Evolutionary conservation across 2,329 filamentous ascomycete genomes (phyloP).

Genomic region (Aspergillus chevalieri): DNA sequence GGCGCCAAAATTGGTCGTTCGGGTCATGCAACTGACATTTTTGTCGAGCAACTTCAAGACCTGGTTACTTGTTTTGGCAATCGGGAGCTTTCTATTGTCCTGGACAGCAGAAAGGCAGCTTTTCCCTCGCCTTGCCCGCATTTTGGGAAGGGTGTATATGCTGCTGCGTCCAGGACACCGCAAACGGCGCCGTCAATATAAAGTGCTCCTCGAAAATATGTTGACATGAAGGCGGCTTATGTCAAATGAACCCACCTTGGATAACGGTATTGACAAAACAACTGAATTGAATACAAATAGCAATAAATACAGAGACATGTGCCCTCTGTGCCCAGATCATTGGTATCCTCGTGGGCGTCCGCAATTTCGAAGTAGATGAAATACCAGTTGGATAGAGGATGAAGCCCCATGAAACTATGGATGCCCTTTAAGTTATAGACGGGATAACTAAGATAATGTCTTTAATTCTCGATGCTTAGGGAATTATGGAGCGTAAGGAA

Average conservation of each 20-base stretch:
- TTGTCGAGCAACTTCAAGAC: conserved; percentile 67
- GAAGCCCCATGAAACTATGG: no score
- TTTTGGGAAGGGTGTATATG: conserved; percentile 58
- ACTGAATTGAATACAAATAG: neutral
- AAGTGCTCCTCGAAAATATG: conserved; percentile 68
- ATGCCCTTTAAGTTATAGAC: no score
- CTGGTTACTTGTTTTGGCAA: conserved; percentile 65
- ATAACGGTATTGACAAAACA: neutral
- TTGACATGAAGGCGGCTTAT: conserved; percentile 16
- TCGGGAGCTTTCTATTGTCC: conserved; percentile 61
- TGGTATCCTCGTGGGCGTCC: no score
- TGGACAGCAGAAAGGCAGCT: conserved; percentile 67
- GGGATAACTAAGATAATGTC: no score
- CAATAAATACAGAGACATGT: neutral
- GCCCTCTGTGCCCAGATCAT: no score
- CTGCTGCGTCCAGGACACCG: conserved; percentile 50
- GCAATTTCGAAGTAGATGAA: no score
- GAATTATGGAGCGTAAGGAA: neutral
- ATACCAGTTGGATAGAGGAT: no score
- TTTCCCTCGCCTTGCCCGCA: conserved; percentile 62
- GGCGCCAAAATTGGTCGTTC: conserved; percentile 62
- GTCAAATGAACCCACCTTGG: neutral
- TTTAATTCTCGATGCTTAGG: neutral
- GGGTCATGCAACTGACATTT: conserved; percentile 78
- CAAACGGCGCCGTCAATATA: conserved; percentile 85